Evolutionary conservation across 208 protist species (phyloP).

Genomic region (Acanthamoeba castellanii): DNA sequence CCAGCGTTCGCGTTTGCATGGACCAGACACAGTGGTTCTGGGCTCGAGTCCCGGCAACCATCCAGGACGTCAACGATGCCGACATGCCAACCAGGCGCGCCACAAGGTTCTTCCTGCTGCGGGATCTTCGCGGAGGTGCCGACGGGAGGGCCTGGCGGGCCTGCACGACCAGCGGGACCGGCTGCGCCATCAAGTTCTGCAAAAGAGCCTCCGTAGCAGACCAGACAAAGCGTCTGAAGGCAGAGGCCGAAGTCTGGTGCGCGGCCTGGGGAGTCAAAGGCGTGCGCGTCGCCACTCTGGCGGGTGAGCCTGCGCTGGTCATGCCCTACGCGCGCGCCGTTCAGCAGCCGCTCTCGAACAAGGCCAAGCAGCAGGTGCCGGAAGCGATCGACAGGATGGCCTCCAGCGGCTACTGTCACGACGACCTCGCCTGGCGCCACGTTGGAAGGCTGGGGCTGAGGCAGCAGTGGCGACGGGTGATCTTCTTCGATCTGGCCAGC

Average conservation of each 20-base stretch:
- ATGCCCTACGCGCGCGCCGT: slow-evolving; percentile 16
- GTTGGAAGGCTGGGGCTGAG: background rate
- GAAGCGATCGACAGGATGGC: background rate
- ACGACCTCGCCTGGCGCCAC: slow-evolving; percentile 11
- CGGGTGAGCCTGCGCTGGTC: background rate
- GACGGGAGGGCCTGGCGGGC: slow-evolving; percentile 18
- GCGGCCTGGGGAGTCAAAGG: background rate
- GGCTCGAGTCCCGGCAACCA: background rate
- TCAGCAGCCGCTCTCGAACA: background rate
- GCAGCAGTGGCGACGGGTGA: background rate
- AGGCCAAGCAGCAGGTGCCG: background rate
- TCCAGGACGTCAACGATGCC: background rate
- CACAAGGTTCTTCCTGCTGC: background rate
- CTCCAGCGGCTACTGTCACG: background rate
- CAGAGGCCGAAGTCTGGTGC: background rate
- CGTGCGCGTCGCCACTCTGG: background rate
- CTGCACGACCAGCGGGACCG: background rate
- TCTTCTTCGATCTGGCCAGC: slow-evolving; percentile 4
- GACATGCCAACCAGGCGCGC: background rate
- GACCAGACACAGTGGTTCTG: background rate
- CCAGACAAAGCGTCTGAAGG: background rate
- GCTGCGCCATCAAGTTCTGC: slow-evolving; percentile 33
- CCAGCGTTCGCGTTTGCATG: background rate
- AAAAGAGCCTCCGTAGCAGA: background rate
- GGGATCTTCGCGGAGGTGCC: slow-evolving; percentile 4